Percentiles rank a stretch among this genome's conserved stretches.
Evolutionary conservation across 2,329 filamentous ascomycete genomes (phyloP).

Genomic region (Calonectria honghensis): DNA sequence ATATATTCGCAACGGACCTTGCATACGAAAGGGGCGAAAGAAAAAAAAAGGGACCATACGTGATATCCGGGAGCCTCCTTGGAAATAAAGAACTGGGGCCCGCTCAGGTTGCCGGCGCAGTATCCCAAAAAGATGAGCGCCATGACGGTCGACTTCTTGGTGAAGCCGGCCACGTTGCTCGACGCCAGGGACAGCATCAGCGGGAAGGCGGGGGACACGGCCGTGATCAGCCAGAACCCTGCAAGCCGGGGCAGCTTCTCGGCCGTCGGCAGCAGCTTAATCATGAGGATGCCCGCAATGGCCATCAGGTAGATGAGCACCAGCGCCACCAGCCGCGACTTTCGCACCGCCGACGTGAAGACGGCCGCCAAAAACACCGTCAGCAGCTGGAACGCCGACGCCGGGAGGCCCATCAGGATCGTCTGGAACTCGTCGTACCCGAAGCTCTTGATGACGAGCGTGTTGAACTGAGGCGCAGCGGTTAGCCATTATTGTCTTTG

Average conservation of each 20-base stretch:
- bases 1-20: constrained; percentile 2
- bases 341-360: constrained; percentile 41
- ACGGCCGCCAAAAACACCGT: constrained; percentile 45
- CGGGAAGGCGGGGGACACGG: constrained; percentile 64
- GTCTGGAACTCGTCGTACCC: constrained; percentile 45
- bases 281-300: constrained; percentile 45
- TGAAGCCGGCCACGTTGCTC: constrained; percentile 76
- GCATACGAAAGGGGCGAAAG: no score
- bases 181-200: constrained; percentile 73
- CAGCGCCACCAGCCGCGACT: constrained; percentile 40
- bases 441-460: constrained; percentile 50
- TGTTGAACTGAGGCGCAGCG: constrained; percentile 43
- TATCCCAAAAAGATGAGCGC: constrained; percentile 75
- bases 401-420: constrained; percentile 42
- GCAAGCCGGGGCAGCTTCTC: constrained; percentile 47
- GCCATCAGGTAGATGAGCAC: constrained; percentile 42
- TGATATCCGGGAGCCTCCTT: constrained; percentile 40
- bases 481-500: neutral
- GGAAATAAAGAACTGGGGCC: constrained; percentile 64
- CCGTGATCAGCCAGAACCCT: constrained; percentile 68
- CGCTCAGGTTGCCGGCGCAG: constrained; percentile 75
- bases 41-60: neutral
- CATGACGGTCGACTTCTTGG: constrained; percentile 76
- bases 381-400: constrained; percentile 42
- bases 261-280: constrained; percentile 41